Conservation (phyloP, 1,284 basidiomycete genomes). For the Phellinidium pouzarii region DNA sequence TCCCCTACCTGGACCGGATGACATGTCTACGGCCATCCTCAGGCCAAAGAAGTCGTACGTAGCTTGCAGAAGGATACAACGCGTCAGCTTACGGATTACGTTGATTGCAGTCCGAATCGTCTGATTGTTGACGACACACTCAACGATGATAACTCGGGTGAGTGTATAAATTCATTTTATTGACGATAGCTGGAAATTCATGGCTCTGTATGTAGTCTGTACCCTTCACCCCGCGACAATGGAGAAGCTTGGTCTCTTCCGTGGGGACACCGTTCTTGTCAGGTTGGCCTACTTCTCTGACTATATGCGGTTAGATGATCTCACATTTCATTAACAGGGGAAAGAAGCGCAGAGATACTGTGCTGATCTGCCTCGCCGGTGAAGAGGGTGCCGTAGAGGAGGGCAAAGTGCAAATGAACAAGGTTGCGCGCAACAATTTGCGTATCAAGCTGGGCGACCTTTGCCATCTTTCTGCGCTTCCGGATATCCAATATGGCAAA, state of each 20-base stretch:
- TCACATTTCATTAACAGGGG: conserved; percentile 46
- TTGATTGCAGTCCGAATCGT: conserved; percentile 73
- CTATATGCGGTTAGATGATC: conserved; percentile 1
- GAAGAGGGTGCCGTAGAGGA: conserved; percentile 85
- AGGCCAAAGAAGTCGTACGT: conserved; percentile 94
- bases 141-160: conserved; percentile 89
- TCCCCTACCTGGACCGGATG: conserved; percentile 71
- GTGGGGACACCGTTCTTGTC: conserved; percentile 90
- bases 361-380: conserved; percentile 91
- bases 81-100: conserved; percentile 19
- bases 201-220: conserved; percentile 56
- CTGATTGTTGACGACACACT: conserved; percentile 90
- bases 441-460: conserved; percentile 97
- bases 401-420: conserved; percentile 97
- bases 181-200: not conserved
- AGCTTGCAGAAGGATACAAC: conserved; percentile 11
- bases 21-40: conserved; percentile 89
- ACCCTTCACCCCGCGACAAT: conserved; percentile 95
- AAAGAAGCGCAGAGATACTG: conserved; percentile 93
- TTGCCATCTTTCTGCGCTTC: conserved; percentile 91
- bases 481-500: conserved; percentile 99
- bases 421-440: conserved; percentile 97
- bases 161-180: conserved; percentile 21
- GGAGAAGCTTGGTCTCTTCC: conserved; percentile 92
- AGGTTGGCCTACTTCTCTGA: conserved; percentile 41